Base-by-base conservation (phyloP, 164 flowering plant genomes). In the Stephania yunnanensis region DNA sequence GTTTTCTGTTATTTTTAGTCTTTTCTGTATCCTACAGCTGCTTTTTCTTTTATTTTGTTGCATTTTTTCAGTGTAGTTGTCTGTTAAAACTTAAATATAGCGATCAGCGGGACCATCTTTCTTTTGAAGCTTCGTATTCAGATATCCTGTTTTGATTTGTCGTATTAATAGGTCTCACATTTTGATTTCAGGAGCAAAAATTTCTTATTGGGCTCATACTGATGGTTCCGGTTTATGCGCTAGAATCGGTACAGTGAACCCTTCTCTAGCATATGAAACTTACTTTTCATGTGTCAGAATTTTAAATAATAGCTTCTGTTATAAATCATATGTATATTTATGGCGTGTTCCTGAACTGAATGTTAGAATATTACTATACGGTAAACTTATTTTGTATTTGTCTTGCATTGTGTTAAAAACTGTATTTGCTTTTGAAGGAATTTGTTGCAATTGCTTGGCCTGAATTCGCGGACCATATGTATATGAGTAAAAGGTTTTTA, bases 211-310 rank as follows among this genome's bases (percentile, higher is more conserved):
- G 97, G 61, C 89, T 95, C 74, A 86, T 95, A 74, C 85, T 96
- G 44, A 94, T 96, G 98, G 99, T 96, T 74, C 99, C 99, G 76
- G 97, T 96, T 70, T 96, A 96, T 87, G 92, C 99, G 12, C 75
- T 87, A 52, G 97, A 96, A 85, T 96, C 98, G 86, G 99, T 96
- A 90, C 42, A 84, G 55, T 65, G 22, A 45, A 70, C 25, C 0
- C 45, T 68, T 36, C 46, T 68, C 20, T 58, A n/a, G 20, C 19
- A 6, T 58, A 58, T 15, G 64, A 12, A 58, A 58, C 63, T 10
- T 20, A 55, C 64, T 58, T 58, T 58, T 58, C 19, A 58, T 58
- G 17, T 15, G 13, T 58, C 19, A n/a, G 20, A 5, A 15, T 58
- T 58, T 58, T 58, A n/a, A 58, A n/a, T 58, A 17, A 36, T 36